Base-by-base conservation (phyloP, 768 basidiomycete species). In the Candolleomyces aberdarensis region DNA sequence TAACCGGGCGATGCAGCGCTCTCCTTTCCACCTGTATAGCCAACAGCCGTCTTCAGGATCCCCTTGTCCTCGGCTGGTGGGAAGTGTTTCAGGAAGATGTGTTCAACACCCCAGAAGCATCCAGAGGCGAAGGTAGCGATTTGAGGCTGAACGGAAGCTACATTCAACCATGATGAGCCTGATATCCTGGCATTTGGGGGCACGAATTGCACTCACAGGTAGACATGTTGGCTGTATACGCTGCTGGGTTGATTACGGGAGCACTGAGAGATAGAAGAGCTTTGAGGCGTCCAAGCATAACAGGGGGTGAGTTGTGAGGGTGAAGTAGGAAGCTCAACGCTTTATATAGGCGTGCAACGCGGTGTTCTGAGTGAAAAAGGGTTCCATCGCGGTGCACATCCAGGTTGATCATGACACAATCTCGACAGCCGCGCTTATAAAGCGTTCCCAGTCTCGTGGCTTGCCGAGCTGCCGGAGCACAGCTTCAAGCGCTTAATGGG, bases 61-160 rank as follows among this genome's bases (percentile, higher is more conserved):
- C 91, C 90, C 73, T 88, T 91, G 69, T 84, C 82, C 70, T 89
- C 74, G 5, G 82, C 69, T 22, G 86, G 86, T 0, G 88, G 88
- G 74, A 85, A 92, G 65, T 91, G 81, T 74, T 91, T 90, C 57
- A 91, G 68, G 71, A 92, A 93, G 70, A 92, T 91, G 67, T 93
- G 91, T 65, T 94, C 89, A 19, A 88, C 87, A 17, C 91, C 92
- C 92, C 91, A 92, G 74, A 93, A 93, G 69, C 91, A 92, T 20
- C 91, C 89, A 9, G 80, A 76, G 5, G 84, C 79, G 55, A 81
- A 82, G 7, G 82, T 79, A 4, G 79, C 83, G 63, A 74, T 74
- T 63, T 76, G 69, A 19, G 71, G 68, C 58, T 72, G 66, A 22
- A 48, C 50, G 41, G 67, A 57, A 22, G 62, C 67, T 70, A 47